Base-by-base conservation (phyloP, 129 eudicot genomes). In the Sambucus nigra region DNA sequence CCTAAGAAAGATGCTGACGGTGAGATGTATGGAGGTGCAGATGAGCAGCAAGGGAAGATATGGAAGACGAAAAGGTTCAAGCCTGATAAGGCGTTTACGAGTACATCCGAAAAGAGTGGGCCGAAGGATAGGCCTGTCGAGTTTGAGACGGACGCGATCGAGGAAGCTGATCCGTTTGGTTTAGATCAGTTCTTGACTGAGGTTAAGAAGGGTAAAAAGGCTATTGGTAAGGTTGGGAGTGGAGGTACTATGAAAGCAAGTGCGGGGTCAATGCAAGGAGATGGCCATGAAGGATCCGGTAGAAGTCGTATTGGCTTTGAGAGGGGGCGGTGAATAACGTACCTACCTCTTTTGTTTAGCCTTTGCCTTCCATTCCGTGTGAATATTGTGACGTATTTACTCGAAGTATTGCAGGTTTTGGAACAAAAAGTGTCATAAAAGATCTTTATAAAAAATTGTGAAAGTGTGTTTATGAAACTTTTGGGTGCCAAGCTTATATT, bases 101-200 rank as follows among this genome's bases (percentile, higher is more conserved):
- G n/a, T n/a, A 73, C 92, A 2, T 51, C 76, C 16, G 85, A 84
- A 47, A 81, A 73, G 67, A 53, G 66, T 2, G 93, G 82, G 6
- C 71, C 83, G 0, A 76, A 93, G 53, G 81, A 68, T 23, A 51
- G 93, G 42, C 97, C 95, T 0, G 91, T 84, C 2, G 88, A 89
- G 60, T 89, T 89, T 67, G 95, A 89, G 66, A 74, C 61, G 66
- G 82, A 60, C 10, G 78, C 71, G 4, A n/a, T n/a, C 13, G 86
- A 86, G 51, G 95, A 89, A 57, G 93, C 77, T 39, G 97, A 84
- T 73, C 93, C 93, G 0, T 88, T 84, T 53, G 97, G 95, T 65
- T 24, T 88, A 75, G 93, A 84, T 55, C 85, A 84, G 71, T 84
- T 81, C 65, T 70, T 89, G 69, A 78, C 83, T 0, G 76, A 78